A percentile compares a stretch with the other conserved stretches of the same genome.
Conservation (phyloP, 2,329 filamentous ascomycete species). For the Botrytis medusae region DNA sequence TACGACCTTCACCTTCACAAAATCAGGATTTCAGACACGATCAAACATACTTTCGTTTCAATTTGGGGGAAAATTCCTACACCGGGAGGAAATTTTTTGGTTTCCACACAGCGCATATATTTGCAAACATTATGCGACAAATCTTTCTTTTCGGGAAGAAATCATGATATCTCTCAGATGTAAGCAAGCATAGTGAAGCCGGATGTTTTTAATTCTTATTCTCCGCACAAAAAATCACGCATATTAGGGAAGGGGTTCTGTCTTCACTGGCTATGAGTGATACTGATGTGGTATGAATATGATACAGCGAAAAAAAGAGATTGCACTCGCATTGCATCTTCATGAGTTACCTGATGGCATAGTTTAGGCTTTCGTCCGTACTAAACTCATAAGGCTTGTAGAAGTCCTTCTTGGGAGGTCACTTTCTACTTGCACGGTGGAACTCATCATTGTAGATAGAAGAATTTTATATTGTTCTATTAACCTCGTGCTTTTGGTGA, state of each 20-base stretch:
- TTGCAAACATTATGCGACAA: background rate
- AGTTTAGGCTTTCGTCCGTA: constrained; percentile 1
- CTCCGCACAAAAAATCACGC: background rate
- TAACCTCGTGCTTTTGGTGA: background rate
- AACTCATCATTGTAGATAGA: background rate
- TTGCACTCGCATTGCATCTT: background rate
- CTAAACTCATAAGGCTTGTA: background rate
- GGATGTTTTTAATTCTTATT: background rate
- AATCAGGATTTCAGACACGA: background rate
- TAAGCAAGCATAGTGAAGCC: background rate
- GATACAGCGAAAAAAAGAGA: background rate
- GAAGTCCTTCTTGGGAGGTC: background rate
- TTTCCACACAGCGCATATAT: background rate
- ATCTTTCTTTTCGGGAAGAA: background rate
- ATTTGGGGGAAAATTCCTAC: background rate
- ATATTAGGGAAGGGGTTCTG: background rate
- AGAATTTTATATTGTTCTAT: background rate
- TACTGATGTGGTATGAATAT: background rate
- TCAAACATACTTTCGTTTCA: background rate
- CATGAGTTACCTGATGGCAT: background rate
- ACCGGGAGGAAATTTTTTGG: background rate
- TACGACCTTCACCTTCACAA: background rate
- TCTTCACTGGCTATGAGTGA: background rate
- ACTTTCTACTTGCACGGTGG: background rate
- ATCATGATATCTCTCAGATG: background rate